Evolutionary conservation across 208 protist genomes (phyloP).

Genomic region (Endotrypanum monterogeii): DNA sequence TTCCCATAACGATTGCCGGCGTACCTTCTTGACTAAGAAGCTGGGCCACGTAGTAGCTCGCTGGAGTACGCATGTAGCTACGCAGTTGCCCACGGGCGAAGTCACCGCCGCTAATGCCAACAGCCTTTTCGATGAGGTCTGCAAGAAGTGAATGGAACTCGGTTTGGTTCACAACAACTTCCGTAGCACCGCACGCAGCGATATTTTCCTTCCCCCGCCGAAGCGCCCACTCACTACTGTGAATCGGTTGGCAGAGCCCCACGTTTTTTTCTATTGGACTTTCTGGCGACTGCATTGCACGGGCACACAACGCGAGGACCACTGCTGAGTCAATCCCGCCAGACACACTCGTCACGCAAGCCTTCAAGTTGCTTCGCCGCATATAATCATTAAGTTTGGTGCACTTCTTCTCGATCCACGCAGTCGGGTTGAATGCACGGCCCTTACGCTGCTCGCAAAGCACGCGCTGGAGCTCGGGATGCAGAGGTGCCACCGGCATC

Average conservation of each 20-base stretch:
- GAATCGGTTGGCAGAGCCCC: conserved; percentile 94
- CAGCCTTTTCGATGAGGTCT: conserved; percentile 58
- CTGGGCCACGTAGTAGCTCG: conserved; percentile 94
- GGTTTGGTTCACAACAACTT: conserved; percentile 94
- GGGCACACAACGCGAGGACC: conserved; percentile 86
- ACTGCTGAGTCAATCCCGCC: conserved; percentile 96
- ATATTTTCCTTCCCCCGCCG: conserved; percentile 87
- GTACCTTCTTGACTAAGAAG: conserved; percentile 81
- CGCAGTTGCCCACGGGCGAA: conserved; percentile 94
- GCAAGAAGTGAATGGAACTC: conserved; percentile 76
- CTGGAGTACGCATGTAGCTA: conserved; percentile 95
- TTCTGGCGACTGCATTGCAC: conserved; percentile 49
- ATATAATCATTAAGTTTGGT: conserved; percentile 94
- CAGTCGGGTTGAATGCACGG: conserved; percentile 73
- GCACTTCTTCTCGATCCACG: conserved; percentile 90
- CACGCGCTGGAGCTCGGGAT: conserved; percentile 64
- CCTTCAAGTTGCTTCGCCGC: conserved; percentile 77
- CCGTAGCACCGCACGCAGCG: conserved; percentile 70
- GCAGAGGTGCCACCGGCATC: conserved; percentile 57
- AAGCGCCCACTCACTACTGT: conserved; percentile 90
- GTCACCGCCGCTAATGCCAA: conserved; percentile 72
- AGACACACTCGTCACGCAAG: conserved; percentile 89
- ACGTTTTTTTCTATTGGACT: conserved; percentile 91
- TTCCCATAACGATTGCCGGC: conserved; percentile 95
- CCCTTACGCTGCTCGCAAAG: conserved; percentile 70